phyloP scores from a whole-genome alignment of 163 green algal genomes.

The Dunaliella salina region DNA sequence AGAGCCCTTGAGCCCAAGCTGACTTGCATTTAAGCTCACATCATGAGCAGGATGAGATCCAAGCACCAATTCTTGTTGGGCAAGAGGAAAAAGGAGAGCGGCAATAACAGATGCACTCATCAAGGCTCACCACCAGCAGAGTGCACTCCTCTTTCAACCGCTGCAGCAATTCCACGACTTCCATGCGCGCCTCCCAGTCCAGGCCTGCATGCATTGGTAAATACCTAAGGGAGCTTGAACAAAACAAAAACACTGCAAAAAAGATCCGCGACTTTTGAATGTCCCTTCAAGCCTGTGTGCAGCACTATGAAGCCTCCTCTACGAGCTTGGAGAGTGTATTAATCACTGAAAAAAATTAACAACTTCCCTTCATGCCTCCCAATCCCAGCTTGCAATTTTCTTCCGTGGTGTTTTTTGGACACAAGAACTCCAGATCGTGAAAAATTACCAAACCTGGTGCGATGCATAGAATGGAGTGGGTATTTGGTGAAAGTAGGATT shows the following conservation, averaged over 20 bases:
- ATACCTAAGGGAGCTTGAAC: background rate
- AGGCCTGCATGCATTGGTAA: slow-evolving; percentile 45
- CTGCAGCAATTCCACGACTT: slow-evolving; percentile 45
- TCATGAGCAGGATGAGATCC: background rate
- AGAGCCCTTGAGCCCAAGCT: background rate
- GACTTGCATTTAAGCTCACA: background rate
- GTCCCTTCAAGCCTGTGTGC: slow-evolving; percentile 54
- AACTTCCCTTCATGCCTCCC: too few relatives aligned
- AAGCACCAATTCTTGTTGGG: background rate
- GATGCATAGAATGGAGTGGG: too few relatives aligned
- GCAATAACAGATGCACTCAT: background rate
- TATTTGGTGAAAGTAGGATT: too few relatives aligned
- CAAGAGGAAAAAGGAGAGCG: background rate
- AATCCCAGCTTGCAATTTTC: too few relatives aligned
- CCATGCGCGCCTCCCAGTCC: slow-evolving; percentile 73
- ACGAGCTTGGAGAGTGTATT: too few relatives aligned
- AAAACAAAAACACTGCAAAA: too few relatives aligned
- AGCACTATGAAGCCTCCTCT: background rate
- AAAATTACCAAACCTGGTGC: too few relatives aligned
- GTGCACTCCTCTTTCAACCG: slow-evolving; percentile 74
- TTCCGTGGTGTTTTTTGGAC: too few relatives aligned
- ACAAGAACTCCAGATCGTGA: too few relatives aligned
- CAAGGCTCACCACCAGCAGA: slow-evolving; percentile 73
- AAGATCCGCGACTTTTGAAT: slow-evolving; percentile 49
- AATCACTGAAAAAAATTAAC: too few relatives aligned